Conservation (phyloP, 78 protist genomes). For the Dictyostelium discoideum region DNA sequence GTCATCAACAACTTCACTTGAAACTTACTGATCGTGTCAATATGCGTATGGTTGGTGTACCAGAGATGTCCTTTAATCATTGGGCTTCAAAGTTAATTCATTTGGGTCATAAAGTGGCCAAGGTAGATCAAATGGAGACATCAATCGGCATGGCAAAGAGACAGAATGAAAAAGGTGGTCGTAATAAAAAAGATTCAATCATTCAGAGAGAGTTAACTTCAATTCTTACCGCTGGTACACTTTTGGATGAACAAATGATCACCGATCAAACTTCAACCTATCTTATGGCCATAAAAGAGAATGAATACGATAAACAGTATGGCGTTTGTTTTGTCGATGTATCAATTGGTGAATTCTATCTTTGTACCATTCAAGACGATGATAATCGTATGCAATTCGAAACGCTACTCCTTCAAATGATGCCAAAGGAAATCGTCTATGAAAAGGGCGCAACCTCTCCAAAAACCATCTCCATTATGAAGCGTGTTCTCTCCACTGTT, state of each 20-base stretch:
- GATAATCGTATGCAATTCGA: slow-evolving; percentile 61
- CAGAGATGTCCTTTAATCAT: slow-evolving; percentile 74
- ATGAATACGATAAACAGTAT: neutral
- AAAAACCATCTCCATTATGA: slow-evolving; percentile 7
- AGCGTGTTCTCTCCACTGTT: slow-evolving; percentile 17
- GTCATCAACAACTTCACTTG: slow-evolving; percentile 84
- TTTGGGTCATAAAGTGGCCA: slow-evolving; percentile 84
- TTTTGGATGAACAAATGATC: slow-evolving; percentile 74
- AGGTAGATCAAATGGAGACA: slow-evolving; percentile 89
- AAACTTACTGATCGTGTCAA: slow-evolving; percentile 88
- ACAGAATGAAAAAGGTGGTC: slow-evolving; percentile 52
- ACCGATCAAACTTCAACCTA: slow-evolving; percentile 24
- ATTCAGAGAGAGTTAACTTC: slow-evolving; percentile 74
- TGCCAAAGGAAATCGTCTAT: slow-evolving; percentile 73
- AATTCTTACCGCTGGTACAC: slow-evolving; percentile 84
- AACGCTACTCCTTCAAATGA: slow-evolving; percentile 63
- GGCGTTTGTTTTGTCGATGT: slow-evolving; percentile 87
- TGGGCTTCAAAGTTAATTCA: slow-evolving; percentile 89
- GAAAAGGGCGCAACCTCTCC: slow-evolving; percentile 18
- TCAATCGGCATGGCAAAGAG: slow-evolving; percentile 35
- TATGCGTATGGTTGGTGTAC: slow-evolving; percentile 93
- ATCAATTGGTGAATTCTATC: slow-evolving; percentile 72
- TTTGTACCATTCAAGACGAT: slow-evolving; percentile 37
- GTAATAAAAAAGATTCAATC: slow-evolving; percentile 46
- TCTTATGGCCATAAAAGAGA: slow-evolving; percentile 74